phyloP scores from a whole-genome alignment of 2,329 filamentous ascomycete genomes.

The Tolypocladium cylindrosporum region DNA sequence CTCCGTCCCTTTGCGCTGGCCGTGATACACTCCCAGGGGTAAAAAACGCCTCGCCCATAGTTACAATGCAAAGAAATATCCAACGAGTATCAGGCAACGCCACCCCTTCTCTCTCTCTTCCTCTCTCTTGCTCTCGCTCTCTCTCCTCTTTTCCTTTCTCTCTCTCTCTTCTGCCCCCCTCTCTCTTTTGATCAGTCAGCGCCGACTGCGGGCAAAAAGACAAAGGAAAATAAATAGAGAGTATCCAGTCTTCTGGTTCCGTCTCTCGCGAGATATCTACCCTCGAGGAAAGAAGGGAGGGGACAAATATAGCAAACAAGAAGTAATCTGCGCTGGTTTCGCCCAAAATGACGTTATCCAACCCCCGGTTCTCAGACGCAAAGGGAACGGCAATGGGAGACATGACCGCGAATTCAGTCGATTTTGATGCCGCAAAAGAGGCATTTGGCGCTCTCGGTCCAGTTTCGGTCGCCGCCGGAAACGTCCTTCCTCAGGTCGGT shows the following conservation, averaged over 20 bases:
- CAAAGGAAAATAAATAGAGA: neutral
- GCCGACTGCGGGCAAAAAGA: neutral
- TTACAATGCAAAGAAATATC: neutral
- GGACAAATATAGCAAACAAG: neutral
- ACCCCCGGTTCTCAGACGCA: neutral
- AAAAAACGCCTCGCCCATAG: slow-evolving; percentile 2
- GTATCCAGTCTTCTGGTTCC: neutral
- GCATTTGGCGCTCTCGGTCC: slow-evolving; percentile 40
- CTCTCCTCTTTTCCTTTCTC: neutral
- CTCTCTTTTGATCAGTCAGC: neutral
- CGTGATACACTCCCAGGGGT: neutral
- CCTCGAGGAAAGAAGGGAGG: neutral
- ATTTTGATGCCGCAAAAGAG: slow-evolving; percentile 39
- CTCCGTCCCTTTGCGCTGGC: neutral
- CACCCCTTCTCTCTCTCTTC: neutral
- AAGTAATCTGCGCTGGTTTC: neutral
- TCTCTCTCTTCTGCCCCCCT: neutral
- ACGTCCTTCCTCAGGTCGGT: slow-evolving; percentile 38
- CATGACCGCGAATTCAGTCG: slow-evolving; percentile 13
- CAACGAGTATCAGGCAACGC: neutral
- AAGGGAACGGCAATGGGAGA: neutral
- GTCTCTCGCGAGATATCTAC: neutral
- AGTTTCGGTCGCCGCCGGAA: slow-evolving; percentile 38
- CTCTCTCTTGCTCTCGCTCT: neutral
- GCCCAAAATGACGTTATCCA: neutral